Evolutionary conservation across 768 basidiomycete species (phyloP).

Genomic region (Leccinellum rugosiceps): DNA sequence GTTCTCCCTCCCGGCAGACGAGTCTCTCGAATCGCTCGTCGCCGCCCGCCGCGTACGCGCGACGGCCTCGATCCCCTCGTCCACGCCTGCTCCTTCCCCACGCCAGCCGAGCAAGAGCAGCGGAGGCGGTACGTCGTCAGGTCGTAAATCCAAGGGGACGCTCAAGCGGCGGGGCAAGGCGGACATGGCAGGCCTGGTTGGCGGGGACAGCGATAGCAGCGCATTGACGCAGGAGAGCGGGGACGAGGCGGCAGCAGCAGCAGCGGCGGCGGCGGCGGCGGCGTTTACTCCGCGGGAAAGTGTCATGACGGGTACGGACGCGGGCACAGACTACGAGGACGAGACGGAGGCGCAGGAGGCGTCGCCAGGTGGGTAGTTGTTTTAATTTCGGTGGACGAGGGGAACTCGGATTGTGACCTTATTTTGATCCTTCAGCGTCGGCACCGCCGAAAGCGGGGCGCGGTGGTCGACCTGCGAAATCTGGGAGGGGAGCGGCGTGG

Average conservation of each 20-base stretch:
- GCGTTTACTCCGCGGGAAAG: conserved; percentile 63
- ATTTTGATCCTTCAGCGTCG: conserved; percentile 12
- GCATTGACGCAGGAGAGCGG: conserved; percentile 81
- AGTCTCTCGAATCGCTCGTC: conserved; percentile 56
- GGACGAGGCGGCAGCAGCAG: conserved; percentile 47
- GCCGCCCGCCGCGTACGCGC: conserved; percentile 60
- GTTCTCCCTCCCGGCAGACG: conserved; percentile 58
- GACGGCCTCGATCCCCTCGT: conserved; percentile 50
- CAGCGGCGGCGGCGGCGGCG: conserved; percentile 3
- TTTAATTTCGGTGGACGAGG: background rate
- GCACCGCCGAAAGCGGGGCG: conserved; percentile 21
- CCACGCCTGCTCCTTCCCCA: conserved; percentile 57
- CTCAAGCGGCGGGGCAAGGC: conserved; percentile 47
- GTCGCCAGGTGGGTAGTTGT: conserved; percentile 49
- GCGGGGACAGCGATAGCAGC: conserved; percentile 82
- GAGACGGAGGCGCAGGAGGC: conserved; percentile 62
- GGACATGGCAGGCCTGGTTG: conserved; percentile 70
- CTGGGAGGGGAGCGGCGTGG: conserved; percentile 20
- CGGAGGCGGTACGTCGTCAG: background rate
- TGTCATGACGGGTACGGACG: conserved; percentile 68
- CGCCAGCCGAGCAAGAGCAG: conserved; percentile 32
- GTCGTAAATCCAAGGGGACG: conserved; percentile 39
- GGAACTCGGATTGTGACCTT: conserved; percentile 11
- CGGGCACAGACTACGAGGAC: conserved; percentile 68
- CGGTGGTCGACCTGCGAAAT: conserved; percentile 27